These are phyloP conservation scores for Talaromyces trachyspermus DNA, from an alignment of 495 filamentous ascomycete species.

Conservation along the genomic window DNA sequence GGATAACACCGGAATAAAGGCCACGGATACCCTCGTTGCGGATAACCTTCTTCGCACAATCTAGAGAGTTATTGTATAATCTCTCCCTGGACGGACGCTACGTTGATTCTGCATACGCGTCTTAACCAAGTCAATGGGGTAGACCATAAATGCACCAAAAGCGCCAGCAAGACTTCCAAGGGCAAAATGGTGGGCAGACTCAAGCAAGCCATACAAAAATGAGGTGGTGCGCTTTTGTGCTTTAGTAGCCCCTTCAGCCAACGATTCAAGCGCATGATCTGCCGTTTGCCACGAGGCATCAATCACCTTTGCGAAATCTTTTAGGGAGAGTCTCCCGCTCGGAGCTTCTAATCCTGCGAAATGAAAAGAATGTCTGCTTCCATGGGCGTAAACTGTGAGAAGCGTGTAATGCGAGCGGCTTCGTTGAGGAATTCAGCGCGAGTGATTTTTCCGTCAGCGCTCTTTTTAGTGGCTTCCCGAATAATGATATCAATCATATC, in stretches of 20 bases:
- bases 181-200: constrained; percentile 82
- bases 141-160: constrained; percentile 98
- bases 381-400: constrained; percentile 95
- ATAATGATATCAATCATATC: constrained; percentile 91
- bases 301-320: constrained; percentile 89
- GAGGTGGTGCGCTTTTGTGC: constrained; percentile 44
- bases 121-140: constrained; percentile 97
- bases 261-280: constrained; percentile 27
- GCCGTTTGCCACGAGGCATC: constrained; percentile 79
- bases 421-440: constrained; percentile 92
- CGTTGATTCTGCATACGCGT: constrained; percentile 98
- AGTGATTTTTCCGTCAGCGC: constrained; percentile 84
- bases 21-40: constrained; percentile 84
- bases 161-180: constrained; percentile 87
- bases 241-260: constrained; percentile 30
- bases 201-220: constrained; percentile 55
- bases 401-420: constrained; percentile 80
- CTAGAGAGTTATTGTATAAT: constrained; percentile 92
- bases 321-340: constrained; percentile 70
- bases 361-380: constrained; percentile 99
- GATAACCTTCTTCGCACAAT: constrained; percentile 88
- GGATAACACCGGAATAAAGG: constrained; percentile 88
- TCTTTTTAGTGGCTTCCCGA: constrained; percentile 76
- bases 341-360: constrained; percentile 90
- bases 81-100: constrained; percentile 70